These are phyloP conservation scores for Plasmodium relictum DNA, from an alignment of 169 alveolate genomes.

Conservation along the genomic window DNA sequence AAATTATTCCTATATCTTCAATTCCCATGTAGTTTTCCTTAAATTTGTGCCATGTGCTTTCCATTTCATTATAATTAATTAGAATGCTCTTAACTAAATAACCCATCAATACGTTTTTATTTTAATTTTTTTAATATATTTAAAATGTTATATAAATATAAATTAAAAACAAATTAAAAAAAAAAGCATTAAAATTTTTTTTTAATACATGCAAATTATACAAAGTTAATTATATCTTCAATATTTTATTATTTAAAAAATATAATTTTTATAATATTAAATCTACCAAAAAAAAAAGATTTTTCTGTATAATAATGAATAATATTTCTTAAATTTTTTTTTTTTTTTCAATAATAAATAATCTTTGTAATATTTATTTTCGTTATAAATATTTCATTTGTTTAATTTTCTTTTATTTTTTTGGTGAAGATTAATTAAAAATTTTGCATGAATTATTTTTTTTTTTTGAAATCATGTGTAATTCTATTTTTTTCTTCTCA, in stretches of 20 bases:
- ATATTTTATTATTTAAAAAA: no score
- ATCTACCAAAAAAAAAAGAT: no score
- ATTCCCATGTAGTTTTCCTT: slow-evolving; percentile 14
- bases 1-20: slow-evolving; percentile 59
- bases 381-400: no score
- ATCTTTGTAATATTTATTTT: not conserved
- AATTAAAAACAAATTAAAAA: not conserved
- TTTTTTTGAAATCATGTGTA: no score
- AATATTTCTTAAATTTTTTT: no score
- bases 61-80: not conserved
- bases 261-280: no score
- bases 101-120: not conserved
- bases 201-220: not conserved
- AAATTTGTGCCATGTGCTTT: slow-evolving; percentile 1
- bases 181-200: not conserved
- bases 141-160: not conserved
- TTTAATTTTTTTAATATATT: slow-evolving; percentile 7
- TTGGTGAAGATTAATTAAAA: no score
- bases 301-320: no score
- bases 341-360: no score
- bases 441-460: no score
- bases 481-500: no score
- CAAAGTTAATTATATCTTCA: not conserved
- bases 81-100: not conserved
- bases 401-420: no score